Evolutionary conservation across 1,139 yeast species (phyloP).

Genomic region (Yarrowia galli): DNA sequence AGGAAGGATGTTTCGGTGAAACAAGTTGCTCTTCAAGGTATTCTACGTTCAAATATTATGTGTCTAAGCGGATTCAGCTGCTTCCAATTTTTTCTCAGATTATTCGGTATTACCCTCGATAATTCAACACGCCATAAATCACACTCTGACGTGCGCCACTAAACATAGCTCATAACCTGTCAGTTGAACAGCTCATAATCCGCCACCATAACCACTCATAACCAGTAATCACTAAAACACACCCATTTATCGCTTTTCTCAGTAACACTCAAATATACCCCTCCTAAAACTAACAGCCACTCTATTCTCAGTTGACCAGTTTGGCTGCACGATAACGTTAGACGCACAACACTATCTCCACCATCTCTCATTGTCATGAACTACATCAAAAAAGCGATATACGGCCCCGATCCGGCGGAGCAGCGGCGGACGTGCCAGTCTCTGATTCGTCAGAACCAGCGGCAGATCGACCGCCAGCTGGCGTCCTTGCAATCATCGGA

Average conservation of each 20-base stretch:
- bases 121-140: too few relatives aligned
- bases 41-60: too few relatives aligned
- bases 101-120: too few relatives aligned
- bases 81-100: too few relatives aligned
- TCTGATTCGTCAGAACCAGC: constrained; percentile 79
- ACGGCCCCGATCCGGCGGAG: constrained; percentile 97
- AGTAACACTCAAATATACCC: too few relatives aligned
- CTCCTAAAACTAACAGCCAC: too few relatives aligned
- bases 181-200: not conserved
- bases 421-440: constrained; percentile 88
- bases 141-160: too few relatives aligned
- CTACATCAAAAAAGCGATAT: constrained; percentile 75
- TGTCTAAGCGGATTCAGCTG: too few relatives aligned
- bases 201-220: not conserved
- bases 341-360: constrained; percentile 32
- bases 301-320: not conserved
- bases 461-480: constrained; percentile 83
- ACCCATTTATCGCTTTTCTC: too few relatives aligned
- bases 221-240: not conserved
- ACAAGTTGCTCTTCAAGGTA: too few relatives aligned
- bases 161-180: not conserved
- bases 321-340: constrained; percentile 21
- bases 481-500: constrained; percentile 60
- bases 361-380: constrained; percentile 45
- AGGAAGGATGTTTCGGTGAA: too few relatives aligned